These are phyloP conservation scores for Corymbia citriodora DNA, from an alignment of 441 rosid genomes.

Conservation along the genomic window DNA sequence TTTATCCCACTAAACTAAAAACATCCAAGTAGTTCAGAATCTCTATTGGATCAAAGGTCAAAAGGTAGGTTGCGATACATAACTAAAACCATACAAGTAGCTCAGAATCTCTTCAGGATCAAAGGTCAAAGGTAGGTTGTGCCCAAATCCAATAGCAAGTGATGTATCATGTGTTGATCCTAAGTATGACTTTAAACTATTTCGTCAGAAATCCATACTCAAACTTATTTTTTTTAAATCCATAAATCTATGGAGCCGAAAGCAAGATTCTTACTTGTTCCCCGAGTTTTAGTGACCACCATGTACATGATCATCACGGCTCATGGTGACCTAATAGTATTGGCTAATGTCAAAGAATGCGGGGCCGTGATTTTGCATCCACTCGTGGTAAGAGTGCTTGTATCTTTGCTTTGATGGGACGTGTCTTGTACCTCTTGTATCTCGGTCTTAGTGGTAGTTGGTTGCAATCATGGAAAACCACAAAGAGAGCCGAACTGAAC, in stretches of 20 bases:
- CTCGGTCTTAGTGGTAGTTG: neutral
- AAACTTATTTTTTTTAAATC: neutral
- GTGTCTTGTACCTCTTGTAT: neutral
- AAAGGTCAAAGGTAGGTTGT: neutral
- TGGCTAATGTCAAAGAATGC: neutral
- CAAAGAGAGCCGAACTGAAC: neutral
- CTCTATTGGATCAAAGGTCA: neutral
- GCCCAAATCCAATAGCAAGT: neutral
- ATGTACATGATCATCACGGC: neutral
- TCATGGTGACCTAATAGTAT: neutral
- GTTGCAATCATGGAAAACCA: neutral
- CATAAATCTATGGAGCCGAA: neutral
- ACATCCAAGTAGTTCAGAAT: neutral
- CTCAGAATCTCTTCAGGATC: neutral
- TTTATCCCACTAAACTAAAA: neutral
- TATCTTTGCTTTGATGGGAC: neutral
- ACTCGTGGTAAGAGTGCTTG: neutral
- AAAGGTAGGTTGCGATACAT: neutral
- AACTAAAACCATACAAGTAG: neutral
- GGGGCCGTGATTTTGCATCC: neutral
- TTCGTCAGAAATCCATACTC: no score
- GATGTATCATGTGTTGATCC: neutral
- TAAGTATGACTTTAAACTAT: no score
- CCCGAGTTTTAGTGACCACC: neutral
- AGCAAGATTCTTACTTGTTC: neutral